These are phyloP conservation scores for Apiospora hydei DNA, from an alignment of 2,329 filamentous ascomycete genomes.

Conservation along the genomic window DNA sequence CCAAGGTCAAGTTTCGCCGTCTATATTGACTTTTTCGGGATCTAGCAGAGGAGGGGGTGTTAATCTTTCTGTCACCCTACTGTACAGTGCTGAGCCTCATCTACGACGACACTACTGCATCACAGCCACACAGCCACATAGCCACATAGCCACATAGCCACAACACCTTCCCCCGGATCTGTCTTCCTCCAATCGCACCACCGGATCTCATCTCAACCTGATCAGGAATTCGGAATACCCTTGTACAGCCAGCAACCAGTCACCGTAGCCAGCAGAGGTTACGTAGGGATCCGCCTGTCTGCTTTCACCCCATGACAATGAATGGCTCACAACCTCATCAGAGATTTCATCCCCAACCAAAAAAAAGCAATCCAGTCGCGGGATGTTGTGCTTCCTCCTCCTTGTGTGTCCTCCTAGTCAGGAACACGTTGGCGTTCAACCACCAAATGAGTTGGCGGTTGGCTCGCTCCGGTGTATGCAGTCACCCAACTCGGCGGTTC, in stretches of 20 bases:
- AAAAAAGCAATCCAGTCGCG: background rate
- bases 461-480: background rate
- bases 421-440: constrained; percentile 6
- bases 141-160: background rate
- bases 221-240: background rate
- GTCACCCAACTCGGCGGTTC: background rate
- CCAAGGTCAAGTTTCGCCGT: too few relatives aligned
- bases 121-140: background rate
- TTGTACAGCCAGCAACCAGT: too few relatives aligned
- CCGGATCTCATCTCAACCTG: constrained; percentile 5
- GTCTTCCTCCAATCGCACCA: background rate
- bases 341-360: background rate
- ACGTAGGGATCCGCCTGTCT: background rate
- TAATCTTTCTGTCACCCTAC: too few relatives aligned
- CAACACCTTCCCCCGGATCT: background rate
- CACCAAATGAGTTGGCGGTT: background rate
- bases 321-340: background rate
- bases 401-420: background rate
- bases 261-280: background rate
- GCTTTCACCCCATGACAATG: background rate
- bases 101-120: background rate
- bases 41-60: too few relatives aligned
- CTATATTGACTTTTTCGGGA: too few relatives aligned
- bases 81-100: constrained; percentile 14
- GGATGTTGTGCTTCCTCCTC: background rate